These are phyloP conservation scores for Xanthoparmelia taractica DNA, from an alignment of 495 filamentous ascomycete species.

Conservation along the genomic window DNA sequence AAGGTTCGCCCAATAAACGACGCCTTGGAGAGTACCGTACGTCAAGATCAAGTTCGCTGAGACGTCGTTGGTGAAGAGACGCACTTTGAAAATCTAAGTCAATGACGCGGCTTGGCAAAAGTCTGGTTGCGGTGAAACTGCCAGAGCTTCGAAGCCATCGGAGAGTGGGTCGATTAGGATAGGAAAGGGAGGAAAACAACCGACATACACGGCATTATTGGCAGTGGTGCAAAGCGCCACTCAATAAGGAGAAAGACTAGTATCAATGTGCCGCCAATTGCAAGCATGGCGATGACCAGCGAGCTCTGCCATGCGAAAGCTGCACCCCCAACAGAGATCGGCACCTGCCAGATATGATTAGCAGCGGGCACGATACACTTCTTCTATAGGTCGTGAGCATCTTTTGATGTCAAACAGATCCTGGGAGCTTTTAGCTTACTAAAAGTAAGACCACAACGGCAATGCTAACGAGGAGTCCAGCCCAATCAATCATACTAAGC, in stretches of 20 bases:
- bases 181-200: too few relatives aligned
- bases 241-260: slow-evolving; percentile 5
- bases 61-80: slow-evolving; percentile 7
- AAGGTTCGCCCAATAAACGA: slow-evolving; percentile 10
- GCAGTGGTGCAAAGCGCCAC: slow-evolving; percentile 9
- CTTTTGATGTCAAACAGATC: background rate
- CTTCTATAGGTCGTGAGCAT: background rate
- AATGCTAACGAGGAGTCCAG: slow-evolving; percentile 5
- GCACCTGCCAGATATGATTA: background rate
- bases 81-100: background rate
- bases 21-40: slow-evolving; percentile 6
- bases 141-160: background rate
- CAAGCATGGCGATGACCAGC: slow-evolving; percentile 2
- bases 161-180: background rate
- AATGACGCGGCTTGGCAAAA: background rate
- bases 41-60: slow-evolving; percentile 8
- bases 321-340: slow-evolving; percentile 4
- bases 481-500: slow-evolving; percentile 7
- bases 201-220: slow-evolving; percentile 6
- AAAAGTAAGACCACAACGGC: background rate
- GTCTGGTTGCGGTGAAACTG: too few relatives aligned
- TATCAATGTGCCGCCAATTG: background rate
- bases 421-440: background rate
- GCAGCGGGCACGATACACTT: background rate
- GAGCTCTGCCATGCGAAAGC: slow-evolving; percentile 3